Evolutionary conservation across 139 green algal genomes (phyloP).

Genomic region (Asterochloris sp.): DNA sequence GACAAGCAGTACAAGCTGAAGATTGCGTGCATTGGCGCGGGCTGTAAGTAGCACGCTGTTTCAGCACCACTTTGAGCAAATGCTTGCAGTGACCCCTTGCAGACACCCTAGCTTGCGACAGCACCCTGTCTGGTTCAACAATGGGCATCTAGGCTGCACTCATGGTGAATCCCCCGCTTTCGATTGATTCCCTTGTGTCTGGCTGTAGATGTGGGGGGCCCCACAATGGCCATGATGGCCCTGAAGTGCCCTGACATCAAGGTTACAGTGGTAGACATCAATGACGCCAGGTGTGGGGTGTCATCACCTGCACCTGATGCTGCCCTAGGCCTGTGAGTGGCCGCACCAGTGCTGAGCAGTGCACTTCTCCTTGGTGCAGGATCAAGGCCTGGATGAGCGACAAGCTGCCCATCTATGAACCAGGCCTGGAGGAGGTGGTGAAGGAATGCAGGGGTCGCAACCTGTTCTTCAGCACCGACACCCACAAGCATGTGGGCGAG

Average conservation of each 20-base stretch:
- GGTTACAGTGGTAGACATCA: slow-evolving; percentile 94
- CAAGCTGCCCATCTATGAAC: slow-evolving; percentile 98
- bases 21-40: slow-evolving; percentile 78
- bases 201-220: slow-evolving; percentile 66
- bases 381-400: slow-evolving; percentile 96
- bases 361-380: slow-evolving; percentile 77
- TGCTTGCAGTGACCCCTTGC: no score
- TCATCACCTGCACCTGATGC: slow-evolving; percentile 54
- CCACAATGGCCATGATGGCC: slow-evolving; percentile 93
- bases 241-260: slow-evolving; percentile 94
- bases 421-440: slow-evolving; percentile 93
- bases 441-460: slow-evolving; percentile 77
- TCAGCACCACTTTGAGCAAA: no score
- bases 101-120: no score
- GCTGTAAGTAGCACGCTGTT: slow-evolving; percentile 22
- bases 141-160: no score
- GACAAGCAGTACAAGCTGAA: slow-evolving; percentile 34
- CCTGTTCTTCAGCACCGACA: slow-evolving; percentile 97
- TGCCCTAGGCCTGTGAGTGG: no score
- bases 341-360: slow-evolving; percentile 48
- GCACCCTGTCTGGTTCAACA: no score
- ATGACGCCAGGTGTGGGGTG: slow-evolving; percentile 48
- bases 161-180: no score
- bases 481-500: slow-evolving; percentile 89
- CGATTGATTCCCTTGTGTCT: no score